These are phyloP conservation scores for Pisolithus marmoratus DNA, from an alignment of 768 basidiomycete genomes.

Conservation along the genomic window DNA sequence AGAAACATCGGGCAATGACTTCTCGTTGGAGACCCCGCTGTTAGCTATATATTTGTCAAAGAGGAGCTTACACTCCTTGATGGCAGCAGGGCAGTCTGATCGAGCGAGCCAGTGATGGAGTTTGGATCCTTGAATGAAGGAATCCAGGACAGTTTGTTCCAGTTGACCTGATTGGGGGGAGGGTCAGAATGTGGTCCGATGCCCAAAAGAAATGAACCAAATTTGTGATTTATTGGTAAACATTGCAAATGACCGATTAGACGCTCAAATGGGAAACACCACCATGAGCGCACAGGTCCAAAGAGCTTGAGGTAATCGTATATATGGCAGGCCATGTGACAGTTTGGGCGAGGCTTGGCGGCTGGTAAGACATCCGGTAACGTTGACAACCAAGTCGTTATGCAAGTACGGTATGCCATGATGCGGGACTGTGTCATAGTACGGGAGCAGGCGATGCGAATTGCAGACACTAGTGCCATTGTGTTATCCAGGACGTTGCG, in stretches of 20 bases:
- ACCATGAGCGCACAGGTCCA: conserved; percentile 33
- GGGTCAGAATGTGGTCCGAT: background rate
- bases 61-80: conserved; percentile 12
- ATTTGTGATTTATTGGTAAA: conserved; percentile 18
- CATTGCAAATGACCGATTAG: conserved; percentile 19
- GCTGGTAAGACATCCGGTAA: conserved; percentile 16
- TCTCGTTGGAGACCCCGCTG: background rate
- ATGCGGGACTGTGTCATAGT: conserved; percentile 8
- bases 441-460: conserved; percentile 14
- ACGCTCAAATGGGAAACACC: conserved; percentile 21
- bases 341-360: conserved; percentile 15
- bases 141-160: conserved; percentile 7
- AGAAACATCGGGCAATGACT: background rate
- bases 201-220: conserved; percentile 30
- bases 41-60: conserved; percentile 12
- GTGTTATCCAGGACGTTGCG: conserved; percentile 18
- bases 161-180: conserved; percentile 6
- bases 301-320: conserved; percentile 30
- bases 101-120: conserved; percentile 12
- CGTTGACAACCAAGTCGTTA: conserved; percentile 16
- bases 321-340: conserved; percentile 28
- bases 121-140: conserved; percentile 11
- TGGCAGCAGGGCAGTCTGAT: conserved; percentile 12
- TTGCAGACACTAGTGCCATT: conserved; percentile 26
- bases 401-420: conserved; percentile 5